Conservation (phyloP, 192 early-diverging fungal species). For the Umbelopsis vinacea region DNA sequence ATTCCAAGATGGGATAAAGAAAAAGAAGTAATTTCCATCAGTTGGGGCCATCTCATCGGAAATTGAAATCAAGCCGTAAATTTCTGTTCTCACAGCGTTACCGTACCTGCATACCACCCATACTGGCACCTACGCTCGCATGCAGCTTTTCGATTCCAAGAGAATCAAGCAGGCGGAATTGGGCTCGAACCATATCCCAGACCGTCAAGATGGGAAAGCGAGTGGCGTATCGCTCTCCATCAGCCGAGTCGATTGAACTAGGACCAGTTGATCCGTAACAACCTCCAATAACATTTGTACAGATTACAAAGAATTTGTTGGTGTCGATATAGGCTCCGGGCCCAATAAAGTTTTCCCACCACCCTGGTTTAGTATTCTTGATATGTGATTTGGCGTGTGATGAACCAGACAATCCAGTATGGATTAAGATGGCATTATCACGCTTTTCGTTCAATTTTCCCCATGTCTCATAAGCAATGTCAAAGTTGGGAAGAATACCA, state of each 20-base stretch:
- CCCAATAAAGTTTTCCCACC: conserved; percentile 99
- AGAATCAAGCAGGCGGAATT: conserved; percentile 81
- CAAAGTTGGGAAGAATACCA: conserved; percentile 73
- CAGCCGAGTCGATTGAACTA: conserved; percentile 74
- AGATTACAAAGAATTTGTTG: conserved; percentile 92
- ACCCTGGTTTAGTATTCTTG: conserved; percentile 78
- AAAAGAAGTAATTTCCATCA: not conserved
- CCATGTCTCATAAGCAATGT: conserved; percentile 97
- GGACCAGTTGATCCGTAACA: conserved; percentile 98
- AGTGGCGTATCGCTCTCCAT: conserved; percentile 82
- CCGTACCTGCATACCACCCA: conserved; percentile 92
- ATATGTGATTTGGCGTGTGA: conserved; percentile 90
- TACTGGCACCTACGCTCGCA: conserved; percentile 89
- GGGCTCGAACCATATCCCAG: conserved; percentile 97
- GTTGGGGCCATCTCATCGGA: not conserved
- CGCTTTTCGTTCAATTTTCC: conserved; percentile 81
- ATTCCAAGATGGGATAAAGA: too few relatives aligned
- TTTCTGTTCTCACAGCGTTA: conserved; percentile 1
- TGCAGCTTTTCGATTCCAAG: conserved; percentile 82
- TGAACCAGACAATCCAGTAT: conserved; percentile 92
- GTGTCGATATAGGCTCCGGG: conserved; percentile 93
- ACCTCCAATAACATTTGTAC: conserved; percentile 95
- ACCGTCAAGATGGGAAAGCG: conserved; percentile 91
- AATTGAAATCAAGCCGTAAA: not conserved
- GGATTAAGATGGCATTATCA: conserved; percentile 89